Percentiles rank a stretch among this genome's conserved stretches.
phyloP scores from a whole-genome alignment of 495 filamentous ascomycete species.

The Penicillium egyptiacum region DNA sequence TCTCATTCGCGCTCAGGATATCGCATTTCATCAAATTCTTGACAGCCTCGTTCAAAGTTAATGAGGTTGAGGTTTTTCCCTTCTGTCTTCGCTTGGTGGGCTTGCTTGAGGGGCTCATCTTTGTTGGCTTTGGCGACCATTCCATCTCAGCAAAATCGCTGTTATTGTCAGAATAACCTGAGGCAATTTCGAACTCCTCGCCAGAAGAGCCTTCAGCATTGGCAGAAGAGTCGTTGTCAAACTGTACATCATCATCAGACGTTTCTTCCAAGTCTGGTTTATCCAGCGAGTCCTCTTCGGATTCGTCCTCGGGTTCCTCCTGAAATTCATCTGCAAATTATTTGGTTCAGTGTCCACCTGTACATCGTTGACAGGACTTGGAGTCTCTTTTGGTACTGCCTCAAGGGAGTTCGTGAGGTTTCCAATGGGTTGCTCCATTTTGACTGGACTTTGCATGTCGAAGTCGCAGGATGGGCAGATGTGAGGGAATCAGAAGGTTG shows the following conservation, averaged over 20 bases:
- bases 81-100: not conserved
- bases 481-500: no score
- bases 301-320: not conserved
- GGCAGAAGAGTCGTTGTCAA: not conserved
- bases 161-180: not conserved
- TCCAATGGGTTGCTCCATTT: not conserved
- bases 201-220: not conserved
- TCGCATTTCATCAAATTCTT: not conserved
- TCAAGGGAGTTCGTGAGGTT: not conserved
- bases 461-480: not conserved
- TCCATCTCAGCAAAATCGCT: not conserved
- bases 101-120: not conserved
- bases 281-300: not conserved
- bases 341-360: not conserved
- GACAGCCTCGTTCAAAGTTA: not conserved
- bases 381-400: not conserved
- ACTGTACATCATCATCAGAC: not conserved
- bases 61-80: not conserved
- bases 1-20: not conserved
- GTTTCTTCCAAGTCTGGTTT: not conserved
- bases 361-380: not conserved
- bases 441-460: not conserved
- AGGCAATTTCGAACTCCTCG: no score
- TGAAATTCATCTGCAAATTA: no score
- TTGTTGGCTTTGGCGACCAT: not conserved